Conservation (phyloP, 2,329 filamentous ascomycete genomes). For the Trichoderma sp. region DNA sequence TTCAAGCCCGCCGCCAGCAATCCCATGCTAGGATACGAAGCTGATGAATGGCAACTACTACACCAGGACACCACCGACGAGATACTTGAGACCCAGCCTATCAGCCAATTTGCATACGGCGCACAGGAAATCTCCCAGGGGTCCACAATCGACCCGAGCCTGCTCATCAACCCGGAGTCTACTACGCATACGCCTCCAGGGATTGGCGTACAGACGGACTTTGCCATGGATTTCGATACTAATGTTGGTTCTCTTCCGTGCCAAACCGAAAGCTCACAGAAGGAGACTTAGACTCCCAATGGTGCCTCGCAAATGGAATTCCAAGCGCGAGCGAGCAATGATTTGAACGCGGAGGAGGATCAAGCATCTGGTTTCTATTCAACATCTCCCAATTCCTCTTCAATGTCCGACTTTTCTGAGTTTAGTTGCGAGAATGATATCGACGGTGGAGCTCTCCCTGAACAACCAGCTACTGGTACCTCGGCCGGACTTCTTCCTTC, state of each 20-base stretch:
- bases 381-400: slow-evolving; percentile 1
- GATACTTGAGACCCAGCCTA: neutral
- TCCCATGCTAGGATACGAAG: slow-evolving; percentile 13
- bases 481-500: neutral
- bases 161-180: neutral
- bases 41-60: neutral
- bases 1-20: slow-evolving; percentile 11
- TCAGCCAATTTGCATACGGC: neutral
- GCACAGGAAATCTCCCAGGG: neutral
- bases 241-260: neutral
- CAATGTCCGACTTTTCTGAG: slow-evolving; percentile 7
- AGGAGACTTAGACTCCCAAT: slow-evolving; percentile 5
- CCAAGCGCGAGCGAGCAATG: slow-evolving; percentile 14
- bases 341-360: neutral
- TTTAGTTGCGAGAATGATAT: neutral
- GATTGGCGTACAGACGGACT: neutral
- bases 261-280: neutral
- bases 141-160: neutral
- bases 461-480: neutral
- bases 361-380: neutral
- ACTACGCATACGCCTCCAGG: neutral
- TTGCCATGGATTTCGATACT: too few species aligned
- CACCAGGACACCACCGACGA: too few species aligned
- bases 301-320: neutral
- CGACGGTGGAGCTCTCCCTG: neutral